Conservation (phyloP, 306 rosid species). For the apple (Malus domestica) region ASM211411v1 NC_041792.1:29705407-29705906, state of each 20-base stretch:
- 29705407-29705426: conserved; percentile 5
- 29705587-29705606: conserved; percentile 1
- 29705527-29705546: neutral
- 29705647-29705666: conserved; percentile 35
- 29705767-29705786: neutral
- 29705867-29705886: conserved; percentile 76
- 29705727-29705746: neutral
- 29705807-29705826: neutral
- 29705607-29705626: neutral
- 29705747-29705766: too few species aligned
- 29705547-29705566: neutral
- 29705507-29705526: neutral
- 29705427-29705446: conserved; percentile 3
- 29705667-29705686: conserved; percentile 42
- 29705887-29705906: conserved; percentile 55
- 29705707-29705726: conserved; percentile 68
- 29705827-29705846: neutral
- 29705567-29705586: conserved; percentile 9
- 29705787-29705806: neutral
- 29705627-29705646: neutral
- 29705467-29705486: conserved; percentile 3
- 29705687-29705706: conserved; percentile 43
- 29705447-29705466: conserved; percentile 6
- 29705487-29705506: conserved; percentile 2
- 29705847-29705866: conserved; percentile 1